These are phyloP conservation scores for Trichoderma oligosporum DNA, from an alignment of 2,329 filamentous ascomycete species.

Conservation along the genomic window DNA sequence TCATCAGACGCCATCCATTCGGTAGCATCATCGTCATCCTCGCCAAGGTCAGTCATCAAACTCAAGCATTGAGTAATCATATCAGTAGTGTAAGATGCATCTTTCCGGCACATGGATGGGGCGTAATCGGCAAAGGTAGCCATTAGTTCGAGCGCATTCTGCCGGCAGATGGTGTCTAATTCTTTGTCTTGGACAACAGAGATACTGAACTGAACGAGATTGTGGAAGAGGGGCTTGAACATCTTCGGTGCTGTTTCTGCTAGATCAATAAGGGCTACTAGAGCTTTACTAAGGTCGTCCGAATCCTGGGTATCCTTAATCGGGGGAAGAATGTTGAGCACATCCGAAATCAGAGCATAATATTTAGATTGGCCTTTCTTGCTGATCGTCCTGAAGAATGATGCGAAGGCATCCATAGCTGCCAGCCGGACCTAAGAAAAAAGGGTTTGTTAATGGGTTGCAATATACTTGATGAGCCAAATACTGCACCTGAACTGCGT, in stretches of 20 bases:
- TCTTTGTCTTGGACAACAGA: slow-evolving; percentile 96
- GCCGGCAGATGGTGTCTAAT: slow-evolving; percentile 79
- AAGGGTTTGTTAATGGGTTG: not conserved
- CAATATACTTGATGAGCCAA: not conserved
- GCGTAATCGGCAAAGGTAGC: slow-evolving; percentile 95
- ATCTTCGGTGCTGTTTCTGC: slow-evolving; percentile 94
- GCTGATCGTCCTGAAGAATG: slow-evolving; percentile 86
- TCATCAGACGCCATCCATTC: slow-evolving; percentile 95
- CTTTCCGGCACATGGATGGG: slow-evolving; percentile 91
- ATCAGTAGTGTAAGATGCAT: slow-evolving; percentile 82
- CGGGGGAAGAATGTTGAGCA: slow-evolving; percentile 90
- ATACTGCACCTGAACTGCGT: slow-evolving; percentile 66
- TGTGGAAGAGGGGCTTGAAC: slow-evolving; percentile 94
- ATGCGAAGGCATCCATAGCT: slow-evolving; percentile 93
- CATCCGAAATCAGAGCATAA: slow-evolving; percentile 78
- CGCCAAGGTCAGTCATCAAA: slow-evolving; percentile 93
- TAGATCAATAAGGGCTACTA: slow-evolving; percentile 87
- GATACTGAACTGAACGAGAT: slow-evolving; percentile 87
- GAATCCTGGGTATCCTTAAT: slow-evolving; percentile 90
- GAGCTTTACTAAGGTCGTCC: slow-evolving; percentile 83
- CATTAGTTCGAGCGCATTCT: slow-evolving; percentile 96
- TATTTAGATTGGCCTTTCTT: slow-evolving; percentile 90
- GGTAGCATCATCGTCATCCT: slow-evolving; percentile 88
- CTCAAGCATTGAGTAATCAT: slow-evolving; percentile 99
- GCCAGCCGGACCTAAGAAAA: slow-evolving; percentile 71